phyloP scores from a whole-genome alignment of 805 yeast genomes.

The Millerago galiae region DNA sequence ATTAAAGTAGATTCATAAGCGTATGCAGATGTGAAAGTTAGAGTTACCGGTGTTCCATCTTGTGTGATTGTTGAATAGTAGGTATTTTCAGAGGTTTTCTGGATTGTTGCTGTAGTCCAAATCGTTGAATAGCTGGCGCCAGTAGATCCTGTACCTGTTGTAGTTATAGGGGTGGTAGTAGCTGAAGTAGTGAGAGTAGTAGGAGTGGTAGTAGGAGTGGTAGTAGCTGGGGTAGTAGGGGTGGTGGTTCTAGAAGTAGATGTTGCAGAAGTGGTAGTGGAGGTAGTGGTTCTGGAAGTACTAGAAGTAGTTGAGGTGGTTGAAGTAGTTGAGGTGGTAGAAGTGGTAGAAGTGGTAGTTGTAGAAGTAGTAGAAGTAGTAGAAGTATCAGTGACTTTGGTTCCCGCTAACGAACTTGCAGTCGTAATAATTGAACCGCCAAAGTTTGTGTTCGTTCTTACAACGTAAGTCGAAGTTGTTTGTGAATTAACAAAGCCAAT shows the following conservation, averaged over 20 bases:
- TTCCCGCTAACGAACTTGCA: conserved; percentile 10
- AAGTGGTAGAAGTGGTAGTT: conserved; percentile 5
- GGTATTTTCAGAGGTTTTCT: not conserved
- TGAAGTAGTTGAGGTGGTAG: conserved; percentile 12
- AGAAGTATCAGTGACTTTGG: conserved; percentile 14
- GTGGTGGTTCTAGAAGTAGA: not conserved
- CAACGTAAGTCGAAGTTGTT: conserved; percentile 11
- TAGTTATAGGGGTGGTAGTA: too few relatives aligned
- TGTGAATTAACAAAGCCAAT: not conserved
- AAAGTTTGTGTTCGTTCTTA: conserved; percentile 17
- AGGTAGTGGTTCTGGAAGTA: not conserved
- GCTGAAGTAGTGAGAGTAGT: not conserved
- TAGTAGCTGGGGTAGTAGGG: not conserved
- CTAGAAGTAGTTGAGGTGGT: conserved; percentile 4
- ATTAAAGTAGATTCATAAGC: conserved; percentile 3
- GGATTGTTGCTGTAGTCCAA: conserved; percentile 2
- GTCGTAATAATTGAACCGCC: conserved; percentile 17
- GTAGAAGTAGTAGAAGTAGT: conserved; percentile 14
- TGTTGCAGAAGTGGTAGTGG: not conserved
- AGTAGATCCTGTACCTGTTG: too few relatives aligned
- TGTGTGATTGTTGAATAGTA: conserved; percentile 2
- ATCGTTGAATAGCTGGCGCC: conserved; percentile 2
- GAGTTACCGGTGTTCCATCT: conserved; percentile 3
- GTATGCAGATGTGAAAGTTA: conserved; percentile 1
- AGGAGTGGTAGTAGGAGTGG: not conserved